Conservation (phyloP, 2,329 filamentous ascomycete species). For the Colletotrichum destructivum region DNA sequence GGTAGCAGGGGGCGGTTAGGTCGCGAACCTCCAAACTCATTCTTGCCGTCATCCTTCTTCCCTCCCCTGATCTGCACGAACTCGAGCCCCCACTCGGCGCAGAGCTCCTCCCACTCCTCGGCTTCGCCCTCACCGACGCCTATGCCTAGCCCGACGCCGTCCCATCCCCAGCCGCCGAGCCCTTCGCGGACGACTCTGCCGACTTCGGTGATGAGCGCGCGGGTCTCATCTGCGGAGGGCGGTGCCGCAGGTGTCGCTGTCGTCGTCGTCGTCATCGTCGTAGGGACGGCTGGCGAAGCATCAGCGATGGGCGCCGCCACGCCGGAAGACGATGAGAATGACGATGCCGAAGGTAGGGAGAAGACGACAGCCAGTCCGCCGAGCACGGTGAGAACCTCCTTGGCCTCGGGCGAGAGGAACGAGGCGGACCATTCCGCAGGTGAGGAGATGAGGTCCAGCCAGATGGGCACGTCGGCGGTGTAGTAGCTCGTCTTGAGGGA, state of each 20-base stretch:
- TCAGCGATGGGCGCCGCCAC: not conserved
- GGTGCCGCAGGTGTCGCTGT: not conserved
- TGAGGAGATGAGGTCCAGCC: conserved; percentile 74
- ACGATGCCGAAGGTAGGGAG: conserved; percentile 51
- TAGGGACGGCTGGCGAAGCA: not conserved
- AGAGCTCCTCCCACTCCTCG: conserved; percentile 75
- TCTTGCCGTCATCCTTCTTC: conserved; percentile 57
- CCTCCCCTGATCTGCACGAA: conserved; percentile 69
- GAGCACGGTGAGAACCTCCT: conserved; percentile 73
- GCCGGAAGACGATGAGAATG: not conserved
- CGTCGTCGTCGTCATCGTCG: not conserved
- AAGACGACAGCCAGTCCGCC: conserved; percentile 73
- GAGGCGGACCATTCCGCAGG: conserved; percentile 69
- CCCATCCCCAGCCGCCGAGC: conserved; percentile 74
- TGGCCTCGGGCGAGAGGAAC: conserved; percentile 73
- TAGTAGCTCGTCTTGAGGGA: conserved; percentile 74
- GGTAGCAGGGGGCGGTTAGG: not conserved
- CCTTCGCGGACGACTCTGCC: conserved; percentile 70
- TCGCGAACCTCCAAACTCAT: conserved; percentile 73
- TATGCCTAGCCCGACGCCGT: conserved; percentile 74
- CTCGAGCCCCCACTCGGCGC: conserved; percentile 71
- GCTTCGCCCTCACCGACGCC: conserved; percentile 63
- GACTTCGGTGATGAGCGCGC: conserved; percentile 65
- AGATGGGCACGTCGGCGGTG: conserved; percentile 72
- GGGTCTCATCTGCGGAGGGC: conserved; percentile 46